Evolutionary conservation across 2,329 filamentous ascomycete genomes (phyloP).

Genomic region (Nemania sp.): DNA sequence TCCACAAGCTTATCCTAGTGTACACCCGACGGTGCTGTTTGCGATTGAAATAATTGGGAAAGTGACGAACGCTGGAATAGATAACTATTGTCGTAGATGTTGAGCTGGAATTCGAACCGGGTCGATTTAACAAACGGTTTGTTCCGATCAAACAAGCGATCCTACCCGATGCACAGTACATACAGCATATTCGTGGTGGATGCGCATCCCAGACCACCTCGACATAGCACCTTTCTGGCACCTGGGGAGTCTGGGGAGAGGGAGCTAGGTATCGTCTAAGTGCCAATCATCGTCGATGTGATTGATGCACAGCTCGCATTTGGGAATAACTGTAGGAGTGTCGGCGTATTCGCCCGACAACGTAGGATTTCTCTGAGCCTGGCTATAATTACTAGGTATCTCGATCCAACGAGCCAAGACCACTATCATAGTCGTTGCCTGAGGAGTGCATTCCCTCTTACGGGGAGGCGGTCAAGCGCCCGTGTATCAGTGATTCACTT

Average conservation of each 20-base stretch:
- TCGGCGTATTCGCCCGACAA: background rate
- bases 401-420: background rate
- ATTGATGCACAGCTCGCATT: conserved; percentile 3
- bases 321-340: background rate
- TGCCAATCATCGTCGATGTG: background rate
- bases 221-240: background rate
- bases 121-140: conserved; percentile 16
- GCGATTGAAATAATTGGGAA: no score
- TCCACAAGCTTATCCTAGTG: no score
- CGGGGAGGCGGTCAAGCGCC: no score
- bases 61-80: no score
- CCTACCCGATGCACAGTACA: background rate
- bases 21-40: background rate
- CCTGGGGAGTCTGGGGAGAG: no score
- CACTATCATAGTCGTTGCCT: no score
- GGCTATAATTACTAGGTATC: background rate
- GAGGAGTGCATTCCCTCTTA: no score
- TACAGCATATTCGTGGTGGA: background rate
- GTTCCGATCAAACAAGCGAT: conserved; percentile 1
- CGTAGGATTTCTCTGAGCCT: background rate
- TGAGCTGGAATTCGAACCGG: background rate
- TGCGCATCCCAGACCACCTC: background rate
- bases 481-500: background rate
- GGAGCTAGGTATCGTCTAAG: background rate
- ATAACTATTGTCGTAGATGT: background rate